A percentile compares a stretch with the other conserved stretches of the same genome.
phyloP scores from a whole-genome alignment of 192 early-diverging fungal species.

The Coemansia sp. region DNA sequence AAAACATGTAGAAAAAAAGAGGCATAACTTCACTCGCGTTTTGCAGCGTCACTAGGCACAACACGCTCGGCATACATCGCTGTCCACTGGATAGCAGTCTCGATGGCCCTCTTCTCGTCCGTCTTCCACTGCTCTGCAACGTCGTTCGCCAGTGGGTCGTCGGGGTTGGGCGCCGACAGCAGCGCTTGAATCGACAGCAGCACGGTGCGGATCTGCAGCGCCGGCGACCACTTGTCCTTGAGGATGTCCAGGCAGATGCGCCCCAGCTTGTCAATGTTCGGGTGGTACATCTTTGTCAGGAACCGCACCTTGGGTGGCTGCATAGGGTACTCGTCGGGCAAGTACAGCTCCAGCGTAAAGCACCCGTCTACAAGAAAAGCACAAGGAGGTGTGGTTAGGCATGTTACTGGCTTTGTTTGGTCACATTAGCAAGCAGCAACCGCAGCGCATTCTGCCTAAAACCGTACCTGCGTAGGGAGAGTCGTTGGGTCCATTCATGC shows the following conservation, averaged over 20 bases:
- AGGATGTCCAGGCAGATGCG: constrained; percentile 97
- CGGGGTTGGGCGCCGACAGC: constrained; percentile 95
- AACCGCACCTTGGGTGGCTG: constrained; percentile 97
- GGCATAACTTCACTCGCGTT: neutral
- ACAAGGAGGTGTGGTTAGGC: neutral
- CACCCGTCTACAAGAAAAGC: constrained; percentile 64
- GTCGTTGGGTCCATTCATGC: constrained; percentile 83
- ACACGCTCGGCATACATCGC: constrained; percentile 18
- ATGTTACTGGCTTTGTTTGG: neutral
- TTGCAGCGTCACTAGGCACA: neutral
- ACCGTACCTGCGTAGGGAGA: constrained; percentile 92
- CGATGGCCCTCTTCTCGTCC: constrained; percentile 88
- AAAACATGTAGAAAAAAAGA: neutral
- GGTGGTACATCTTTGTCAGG: constrained; percentile 98
- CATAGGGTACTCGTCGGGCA: constrained; percentile 99
- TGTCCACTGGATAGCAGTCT: constrained; percentile 60
- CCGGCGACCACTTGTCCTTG: constrained; percentile 99
- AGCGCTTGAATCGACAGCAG: constrained; percentile 96
- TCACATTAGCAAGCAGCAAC: neutral
- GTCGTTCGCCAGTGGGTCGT: constrained; percentile 97
- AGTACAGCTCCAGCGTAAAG: constrained; percentile 93
- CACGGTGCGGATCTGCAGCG: constrained; percentile 96
- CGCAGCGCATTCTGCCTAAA: neutral
- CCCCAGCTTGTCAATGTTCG: constrained; percentile 98
- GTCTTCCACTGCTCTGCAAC: constrained; percentile 99